These are phyloP conservation scores for Hypoxylon lenormandii DNA, from an alignment of 495 filamentous ascomycete genomes.

Conservation along the genomic window DNA sequence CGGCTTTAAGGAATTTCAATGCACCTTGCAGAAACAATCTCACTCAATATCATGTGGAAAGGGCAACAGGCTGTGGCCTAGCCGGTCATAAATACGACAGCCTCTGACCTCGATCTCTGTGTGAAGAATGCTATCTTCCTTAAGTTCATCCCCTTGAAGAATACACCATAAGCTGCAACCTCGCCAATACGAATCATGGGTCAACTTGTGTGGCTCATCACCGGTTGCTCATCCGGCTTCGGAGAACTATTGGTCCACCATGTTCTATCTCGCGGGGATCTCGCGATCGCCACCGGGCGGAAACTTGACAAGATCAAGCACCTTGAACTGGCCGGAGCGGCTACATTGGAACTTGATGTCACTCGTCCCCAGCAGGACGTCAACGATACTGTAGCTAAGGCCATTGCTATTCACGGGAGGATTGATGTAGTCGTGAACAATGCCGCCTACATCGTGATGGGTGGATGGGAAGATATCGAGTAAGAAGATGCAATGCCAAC, in stretches of 20 bases:
- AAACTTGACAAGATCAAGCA: slow-evolving; percentile 54
- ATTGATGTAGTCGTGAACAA: slow-evolving; percentile 68
- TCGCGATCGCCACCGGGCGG: slow-evolving; percentile 65
- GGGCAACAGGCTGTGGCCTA: not conserved
- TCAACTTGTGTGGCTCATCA: slow-evolving; percentile 63
- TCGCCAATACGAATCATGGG: slow-evolving; percentile 15
- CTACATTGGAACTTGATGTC: slow-evolving; percentile 60
- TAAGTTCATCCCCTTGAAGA: not conserved
- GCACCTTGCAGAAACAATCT: not conserved
- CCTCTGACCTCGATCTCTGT: not conserved
- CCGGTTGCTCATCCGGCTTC: slow-evolving; percentile 63
- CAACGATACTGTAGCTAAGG: slow-evolving; percentile 54
- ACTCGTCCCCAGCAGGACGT: slow-evolving; percentile 53
- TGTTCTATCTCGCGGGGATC: slow-evolving; percentile 61
- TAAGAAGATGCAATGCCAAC: slow-evolving; percentile 34
- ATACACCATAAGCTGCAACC: not conserved
- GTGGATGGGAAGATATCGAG: slow-evolving; percentile 57
- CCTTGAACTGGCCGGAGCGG: slow-evolving; percentile 58
- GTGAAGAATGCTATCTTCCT: not conserved
- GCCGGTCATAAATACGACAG: not conserved
- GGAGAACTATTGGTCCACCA: slow-evolving; percentile 58
- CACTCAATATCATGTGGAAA: not conserved
- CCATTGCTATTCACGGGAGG: slow-evolving; percentile 56
- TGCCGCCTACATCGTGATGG: slow-evolving; percentile 59
- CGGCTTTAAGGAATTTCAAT: not conserved